phyloP scores from a whole-genome alignment of 73 alveolate species.

The Paramecium caudatum region DNA sequence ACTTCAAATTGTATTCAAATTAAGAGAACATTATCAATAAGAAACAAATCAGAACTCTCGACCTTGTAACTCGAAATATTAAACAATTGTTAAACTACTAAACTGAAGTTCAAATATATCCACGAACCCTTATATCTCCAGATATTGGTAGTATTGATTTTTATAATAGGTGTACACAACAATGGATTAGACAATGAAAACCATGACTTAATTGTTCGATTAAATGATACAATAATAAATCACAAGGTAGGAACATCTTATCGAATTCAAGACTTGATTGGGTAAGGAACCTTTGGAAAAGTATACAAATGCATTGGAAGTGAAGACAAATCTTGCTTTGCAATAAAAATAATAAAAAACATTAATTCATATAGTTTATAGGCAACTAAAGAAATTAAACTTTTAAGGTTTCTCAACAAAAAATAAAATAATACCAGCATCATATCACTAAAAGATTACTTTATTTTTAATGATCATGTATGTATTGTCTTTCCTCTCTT shows the following conservation, averaged over 20 bases:
- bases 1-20: no score
- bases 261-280: not conserved
- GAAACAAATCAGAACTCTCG: no score
- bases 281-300: not conserved
- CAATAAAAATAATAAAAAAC: conserved; percentile 25
- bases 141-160: not conserved
- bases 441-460: not conserved
- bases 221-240: not conserved
- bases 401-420: conserved; percentile 1
- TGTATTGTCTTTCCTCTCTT: conserved; percentile 19
- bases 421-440: not conserved
- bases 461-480: conserved; percentile 15
- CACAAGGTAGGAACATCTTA: not conserved
- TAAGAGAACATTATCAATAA: no score
- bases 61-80: not conserved
- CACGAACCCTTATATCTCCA: not conserved
- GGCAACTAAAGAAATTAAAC: conserved; percentile 33
- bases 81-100: not conserved
- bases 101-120: not conserved
- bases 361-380: not conserved
- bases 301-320: not conserved
- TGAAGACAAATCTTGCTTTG: conserved; percentile 18
- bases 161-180: not conserved
- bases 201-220: conserved; percentile 2
- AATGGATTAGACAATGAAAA: conserved; percentile 48